A percentile compares a stretch with the other conserved stretches of the same genome.
Evolutionary conservation across 2,329 filamentous ascomycete genomes (phyloP).

Genomic region (Daldinia eschscholtzii): DNA sequence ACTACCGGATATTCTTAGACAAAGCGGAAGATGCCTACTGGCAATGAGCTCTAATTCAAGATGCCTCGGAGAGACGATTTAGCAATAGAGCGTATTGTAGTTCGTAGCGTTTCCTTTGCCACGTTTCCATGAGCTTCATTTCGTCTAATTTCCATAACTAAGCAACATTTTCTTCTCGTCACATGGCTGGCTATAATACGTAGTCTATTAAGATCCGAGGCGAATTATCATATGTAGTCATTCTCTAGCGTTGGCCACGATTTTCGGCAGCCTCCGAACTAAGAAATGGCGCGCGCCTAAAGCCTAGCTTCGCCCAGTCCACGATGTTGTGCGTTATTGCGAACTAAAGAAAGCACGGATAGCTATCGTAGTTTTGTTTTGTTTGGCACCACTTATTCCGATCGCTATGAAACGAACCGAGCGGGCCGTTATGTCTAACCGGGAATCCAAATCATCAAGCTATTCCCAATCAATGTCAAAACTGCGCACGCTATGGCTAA

Average conservation of each 20-base stretch:
- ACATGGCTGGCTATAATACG: conserved; percentile 24
- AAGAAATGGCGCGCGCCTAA: conserved; percentile 12
- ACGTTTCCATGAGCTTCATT: conserved; percentile 18
- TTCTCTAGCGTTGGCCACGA: conserved; percentile 17
- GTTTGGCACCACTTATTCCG: conserved; percentile 2
- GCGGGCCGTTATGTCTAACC: conserved; percentile 6
- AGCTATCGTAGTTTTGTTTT: not conserved
- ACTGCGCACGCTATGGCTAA: not conserved
- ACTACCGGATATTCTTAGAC: conserved; percentile 18
- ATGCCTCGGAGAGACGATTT: not conserved
- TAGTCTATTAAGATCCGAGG: conserved; percentile 6
- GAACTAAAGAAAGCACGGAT: not conserved
- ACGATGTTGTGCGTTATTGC: not conserved
- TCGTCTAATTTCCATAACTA: conserved; percentile 7
- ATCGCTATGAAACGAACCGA: conserved; percentile 5
- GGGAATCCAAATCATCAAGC: conserved; percentile 7
- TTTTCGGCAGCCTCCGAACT: conserved; percentile 30
- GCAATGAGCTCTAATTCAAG: conserved; percentile 1
- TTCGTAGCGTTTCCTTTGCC: conserved; percentile 18
- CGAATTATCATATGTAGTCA: conserved; percentile 1
- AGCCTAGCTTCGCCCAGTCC: not conserved
- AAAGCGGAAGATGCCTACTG: conserved; percentile 13
- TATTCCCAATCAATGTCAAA: conserved; percentile 4
- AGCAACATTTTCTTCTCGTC: conserved; percentile 10
- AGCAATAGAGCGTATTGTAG: not conserved